Conservation (phyloP, 108 stramenopile species). For the Nannochloropsis oceanica region DNA sequence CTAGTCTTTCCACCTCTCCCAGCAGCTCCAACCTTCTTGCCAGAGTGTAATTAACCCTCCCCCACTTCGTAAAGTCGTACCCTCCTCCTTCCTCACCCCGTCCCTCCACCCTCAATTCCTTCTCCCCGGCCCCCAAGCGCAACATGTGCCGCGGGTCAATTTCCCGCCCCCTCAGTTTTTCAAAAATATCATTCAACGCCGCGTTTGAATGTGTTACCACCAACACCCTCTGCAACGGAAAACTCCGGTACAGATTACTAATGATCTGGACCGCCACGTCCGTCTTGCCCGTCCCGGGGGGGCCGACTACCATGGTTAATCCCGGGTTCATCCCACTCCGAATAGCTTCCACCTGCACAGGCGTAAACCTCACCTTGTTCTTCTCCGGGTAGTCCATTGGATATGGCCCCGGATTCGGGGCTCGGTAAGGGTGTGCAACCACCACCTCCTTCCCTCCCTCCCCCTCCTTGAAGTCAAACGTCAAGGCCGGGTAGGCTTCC, state of each 20-base stretch:
- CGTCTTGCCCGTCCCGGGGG: constrained; percentile 86
- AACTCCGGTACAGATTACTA: constrained; percentile 76
- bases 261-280: constrained; percentile 94
- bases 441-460: neutral
- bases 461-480: neutral
- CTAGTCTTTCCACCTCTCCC: constrained; percentile 68
- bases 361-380: constrained; percentile 84
- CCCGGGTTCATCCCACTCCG: constrained; percentile 79
- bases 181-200: constrained; percentile 93
- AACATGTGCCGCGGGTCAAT: constrained; percentile 73
- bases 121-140: constrained; percentile 79
- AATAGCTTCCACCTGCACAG: constrained; percentile 83
- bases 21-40: constrained; percentile 56
- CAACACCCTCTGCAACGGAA: constrained; percentile 75
- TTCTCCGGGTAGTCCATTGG: constrained; percentile 34
- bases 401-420: neutral
- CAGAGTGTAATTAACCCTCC: constrained; percentile 77
- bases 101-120: constrained; percentile 52
- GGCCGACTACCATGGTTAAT: constrained; percentile 82
- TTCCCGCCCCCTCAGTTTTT: constrained; percentile 81
- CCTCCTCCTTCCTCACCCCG: constrained; percentile 37
- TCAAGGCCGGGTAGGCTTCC: neutral
- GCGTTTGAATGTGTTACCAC: constrained; percentile 96
- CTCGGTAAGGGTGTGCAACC: neutral
- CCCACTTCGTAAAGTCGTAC: constrained; percentile 65